Conservation (phyloP, 345 rosid genomes). For the Salix caprea region DNA sequence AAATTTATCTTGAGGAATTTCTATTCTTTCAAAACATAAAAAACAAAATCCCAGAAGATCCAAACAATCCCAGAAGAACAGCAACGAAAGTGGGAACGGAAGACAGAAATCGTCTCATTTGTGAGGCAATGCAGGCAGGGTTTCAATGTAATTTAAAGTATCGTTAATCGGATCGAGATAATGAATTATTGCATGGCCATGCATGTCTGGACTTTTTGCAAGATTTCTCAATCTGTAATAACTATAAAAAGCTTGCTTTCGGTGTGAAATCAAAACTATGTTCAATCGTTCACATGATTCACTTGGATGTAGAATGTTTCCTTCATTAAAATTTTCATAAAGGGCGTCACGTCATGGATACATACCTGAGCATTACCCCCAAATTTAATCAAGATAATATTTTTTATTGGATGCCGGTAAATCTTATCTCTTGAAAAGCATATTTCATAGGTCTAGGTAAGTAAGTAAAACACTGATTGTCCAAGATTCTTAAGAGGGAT, state of each 20-base stretch:
- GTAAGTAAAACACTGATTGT: rapidly evolving
- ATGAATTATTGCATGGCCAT: background rate
- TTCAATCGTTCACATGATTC: background rate
- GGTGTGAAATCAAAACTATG: background rate
- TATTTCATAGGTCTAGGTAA: rapidly evolving
- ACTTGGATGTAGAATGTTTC: background rate
- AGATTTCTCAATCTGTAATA: background rate
- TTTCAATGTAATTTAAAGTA: background rate
- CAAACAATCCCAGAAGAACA: no score
- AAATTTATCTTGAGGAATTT: no score
- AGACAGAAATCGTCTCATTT: background rate
- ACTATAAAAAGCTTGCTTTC: background rate
- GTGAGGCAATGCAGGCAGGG: background rate
- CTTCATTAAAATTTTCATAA: background rate
- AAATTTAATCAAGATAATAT: no score
- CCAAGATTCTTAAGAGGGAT: rapidly evolving
- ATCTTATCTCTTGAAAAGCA: no score
- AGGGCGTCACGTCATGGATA: no score
- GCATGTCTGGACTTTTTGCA: background rate
- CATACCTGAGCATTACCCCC: no score
- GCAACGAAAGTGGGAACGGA: no score
- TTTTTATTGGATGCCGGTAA: no score
- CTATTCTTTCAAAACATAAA: no score
- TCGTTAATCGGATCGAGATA: background rate
- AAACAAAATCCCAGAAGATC: no score